Evolutionary conservation across 78 protist species (phyloP), one percentile per base, ranked within the genome.

Genomic region (Cavenderia fasciculata): DNA sequence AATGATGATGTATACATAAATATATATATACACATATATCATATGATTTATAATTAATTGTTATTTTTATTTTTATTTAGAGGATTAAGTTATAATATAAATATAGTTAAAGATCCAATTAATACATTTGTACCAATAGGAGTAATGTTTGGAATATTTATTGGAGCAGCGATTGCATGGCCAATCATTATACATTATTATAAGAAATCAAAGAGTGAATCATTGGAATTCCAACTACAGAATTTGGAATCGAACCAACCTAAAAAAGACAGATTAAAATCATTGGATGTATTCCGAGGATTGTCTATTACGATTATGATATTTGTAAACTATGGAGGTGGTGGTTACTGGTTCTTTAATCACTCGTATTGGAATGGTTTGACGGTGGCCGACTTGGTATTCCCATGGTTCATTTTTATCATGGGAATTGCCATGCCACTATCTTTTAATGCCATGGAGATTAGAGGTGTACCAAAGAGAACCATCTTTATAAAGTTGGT

Each of bases 281-380:
- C 90, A 56, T 54, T 94, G 33, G 96, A 94, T 71, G 84, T 75
- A 3, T 86, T 94, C 87, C 87, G 97, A 25, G 97, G 97, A 27
- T 27, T 91, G 12, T 85, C 95, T 21, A 75, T 95, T 10, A 82
- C 85, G 40, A 61, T 95, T 57, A 95, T 95, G 97, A 79, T 94
- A 23, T 82, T 94, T 52, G 97, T 95, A 29, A 95, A 95, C 75
- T 95, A 88, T 68, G 95, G 96, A 52, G 97, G 97, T 4, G 94
- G 96, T 56, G 95, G 93, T 19, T 95, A 95, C 65, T 94, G 93
- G 92, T 92, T 65, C 49, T 92, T 95, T 61, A 61, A 95, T 41
- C 97, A 95, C 65, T 71, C 94, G 31, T 62, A 56, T 25, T 95
- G 97, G 97, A 89, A 95, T 57, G 97, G 97, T 40, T 56, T 95